These are phyloP conservation scores for Blastomyces percursus DNA, from an alignment of 2,329 filamentous ascomycete species.

Conservation along the genomic window DNA sequence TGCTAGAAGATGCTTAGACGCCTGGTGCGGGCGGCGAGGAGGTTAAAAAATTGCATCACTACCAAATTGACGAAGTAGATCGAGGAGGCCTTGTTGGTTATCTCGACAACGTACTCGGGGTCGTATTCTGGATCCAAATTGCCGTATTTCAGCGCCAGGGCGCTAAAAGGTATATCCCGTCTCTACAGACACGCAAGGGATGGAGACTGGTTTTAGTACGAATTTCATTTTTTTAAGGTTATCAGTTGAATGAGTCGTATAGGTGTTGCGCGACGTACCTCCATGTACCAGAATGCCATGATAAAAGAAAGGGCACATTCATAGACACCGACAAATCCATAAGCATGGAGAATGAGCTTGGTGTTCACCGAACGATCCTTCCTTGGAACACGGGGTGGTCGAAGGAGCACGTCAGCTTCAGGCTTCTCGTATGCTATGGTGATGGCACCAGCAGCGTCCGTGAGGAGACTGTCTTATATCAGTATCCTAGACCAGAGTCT, in stretches of 20 bases:
- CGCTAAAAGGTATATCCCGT: constrained; percentile 52
- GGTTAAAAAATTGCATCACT: constrained; percentile 62
- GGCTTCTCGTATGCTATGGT: constrained; percentile 65
- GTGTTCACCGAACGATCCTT: constrained; percentile 63
- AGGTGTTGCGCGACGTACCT: constrained; percentile 4
- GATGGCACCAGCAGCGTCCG: constrained; percentile 62
- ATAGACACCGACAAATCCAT: constrained; percentile 57
- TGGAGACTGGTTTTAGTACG: constrained; percentile 17
- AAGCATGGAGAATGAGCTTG: constrained; percentile 61
- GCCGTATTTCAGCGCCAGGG: constrained; percentile 59
- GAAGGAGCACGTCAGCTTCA: constrained; percentile 62
- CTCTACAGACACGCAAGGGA: constrained; percentile 19
- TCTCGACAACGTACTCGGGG: constrained; percentile 43
- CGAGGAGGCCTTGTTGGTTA: constrained; percentile 55
- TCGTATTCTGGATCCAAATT: constrained; percentile 41
- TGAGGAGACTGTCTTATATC: constrained; percentile 47
- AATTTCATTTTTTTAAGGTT: constrained; percentile 19
- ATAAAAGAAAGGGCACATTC: constrained; percentile 51
- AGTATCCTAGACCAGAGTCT: constrained; percentile 1
- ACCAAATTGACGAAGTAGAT: constrained; percentile 75
- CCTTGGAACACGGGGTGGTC: constrained; percentile 56
- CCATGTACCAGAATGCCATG: constrained; percentile 57
- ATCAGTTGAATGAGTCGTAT: constrained; percentile 26
- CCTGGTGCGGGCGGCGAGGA: constrained; percentile 57
- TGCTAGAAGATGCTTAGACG: constrained; percentile 61